A percentile compares a stretch with the other conserved stretches of the same genome.
Conservation (phyloP, 805 yeast species). For the Yarrowia divulgata region DNA sequence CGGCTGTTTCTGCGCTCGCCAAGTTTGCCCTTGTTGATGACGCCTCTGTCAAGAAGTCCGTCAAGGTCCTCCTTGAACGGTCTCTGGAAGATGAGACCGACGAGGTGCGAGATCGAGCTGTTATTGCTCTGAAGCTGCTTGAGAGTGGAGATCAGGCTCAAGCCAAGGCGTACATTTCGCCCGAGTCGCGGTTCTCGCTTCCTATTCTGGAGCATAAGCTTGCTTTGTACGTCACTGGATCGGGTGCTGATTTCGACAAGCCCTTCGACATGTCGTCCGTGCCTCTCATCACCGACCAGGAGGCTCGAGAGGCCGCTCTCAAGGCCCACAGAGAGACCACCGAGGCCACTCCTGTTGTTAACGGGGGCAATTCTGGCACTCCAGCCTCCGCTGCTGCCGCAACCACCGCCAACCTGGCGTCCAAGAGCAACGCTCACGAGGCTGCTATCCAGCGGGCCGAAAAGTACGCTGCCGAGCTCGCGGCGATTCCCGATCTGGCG, state of each 20-base stretch:
- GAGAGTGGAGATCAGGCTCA: constrained; percentile 51
- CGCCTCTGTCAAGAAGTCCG: constrained; percentile 67
- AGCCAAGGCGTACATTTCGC: constrained; percentile 62
- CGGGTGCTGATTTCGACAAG: constrained; percentile 53
- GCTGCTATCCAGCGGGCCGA: constrained; percentile 42
- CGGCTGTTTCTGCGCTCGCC: constrained; percentile 91
- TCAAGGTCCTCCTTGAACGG: constrained; percentile 76
- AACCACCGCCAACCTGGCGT: constrained; percentile 41
- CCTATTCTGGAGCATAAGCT: constrained; percentile 79
- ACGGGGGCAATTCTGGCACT: constrained; percentile 48
- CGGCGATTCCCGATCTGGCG: constrained; percentile 74
- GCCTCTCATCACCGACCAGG: constrained; percentile 57
- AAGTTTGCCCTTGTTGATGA: constrained; percentile 85
- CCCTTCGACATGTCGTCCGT: constrained; percentile 77
- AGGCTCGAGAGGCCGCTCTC: constrained; percentile 51
- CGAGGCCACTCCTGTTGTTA: constrained; percentile 59
- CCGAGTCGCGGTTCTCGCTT: constrained; percentile 74
- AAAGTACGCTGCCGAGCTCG: constrained; percentile 70
- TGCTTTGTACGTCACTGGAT: constrained; percentile 68
- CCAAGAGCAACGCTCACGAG: constrained; percentile 42
- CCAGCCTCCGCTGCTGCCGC: constrained; percentile 49
- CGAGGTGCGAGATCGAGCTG: constrained; percentile 98
- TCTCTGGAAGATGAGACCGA: constrained; percentile 90
- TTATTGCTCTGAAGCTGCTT: constrained; percentile 77
- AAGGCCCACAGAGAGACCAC: constrained; percentile 61